Evolutionary conservation across 2,329 filamentous ascomycete species (phyloP).

Genomic region (Beauveria bassiana): DNA sequence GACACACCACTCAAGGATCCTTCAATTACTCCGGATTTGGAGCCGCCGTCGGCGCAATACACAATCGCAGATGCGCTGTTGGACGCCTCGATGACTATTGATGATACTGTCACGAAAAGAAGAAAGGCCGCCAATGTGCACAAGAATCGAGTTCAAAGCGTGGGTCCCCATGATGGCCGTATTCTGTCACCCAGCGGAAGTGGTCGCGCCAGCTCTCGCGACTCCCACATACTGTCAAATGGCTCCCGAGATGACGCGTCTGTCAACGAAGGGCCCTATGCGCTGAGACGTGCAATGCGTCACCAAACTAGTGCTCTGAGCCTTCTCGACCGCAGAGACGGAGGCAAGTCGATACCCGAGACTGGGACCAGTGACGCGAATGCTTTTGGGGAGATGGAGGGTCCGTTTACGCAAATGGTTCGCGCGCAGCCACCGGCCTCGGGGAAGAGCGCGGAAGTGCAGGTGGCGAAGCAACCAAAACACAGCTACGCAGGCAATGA

Average conservation of each 20-base stretch:
- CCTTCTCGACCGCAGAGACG: constrained; percentile 51
- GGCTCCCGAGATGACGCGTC: constrained; percentile 22
- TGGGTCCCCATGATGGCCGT: constrained; percentile 22
- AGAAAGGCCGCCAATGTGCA: constrained; percentile 45
- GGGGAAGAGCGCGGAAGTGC: constrained; percentile 21
- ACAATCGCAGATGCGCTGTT: constrained; percentile 86
- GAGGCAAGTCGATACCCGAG: constrained; percentile 49
- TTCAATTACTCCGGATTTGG: constrained; percentile 25
- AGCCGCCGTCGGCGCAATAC: constrained; percentile 41
- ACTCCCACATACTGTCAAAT: constrained; percentile 30
- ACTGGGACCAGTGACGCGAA: constrained; percentile 52
- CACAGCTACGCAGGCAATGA: constrained; percentile 84
- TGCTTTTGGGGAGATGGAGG: constrained; percentile 53
- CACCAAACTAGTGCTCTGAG: constrained; percentile 53
- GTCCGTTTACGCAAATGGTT: constrained; percentile 38
- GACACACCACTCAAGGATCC: constrained; percentile 51
- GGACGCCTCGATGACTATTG: constrained; percentile 84
- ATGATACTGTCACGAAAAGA: constrained; percentile 53
- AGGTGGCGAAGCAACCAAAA: constrained; percentile 41
- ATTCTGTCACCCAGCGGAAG: constrained; percentile 24
- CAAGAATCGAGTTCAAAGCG: constrained; percentile 34
- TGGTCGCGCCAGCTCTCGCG: constrained; percentile 27
- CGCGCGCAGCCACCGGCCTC: constrained; percentile 17
- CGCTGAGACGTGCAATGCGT: constrained; percentile 39
- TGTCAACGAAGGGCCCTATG: constrained; percentile 33